These are phyloP conservation scores for Ceratocystis harringtonii DNA, from an alignment of 2,329 filamentous ascomycete species.

Conservation along the genomic window DNA sequence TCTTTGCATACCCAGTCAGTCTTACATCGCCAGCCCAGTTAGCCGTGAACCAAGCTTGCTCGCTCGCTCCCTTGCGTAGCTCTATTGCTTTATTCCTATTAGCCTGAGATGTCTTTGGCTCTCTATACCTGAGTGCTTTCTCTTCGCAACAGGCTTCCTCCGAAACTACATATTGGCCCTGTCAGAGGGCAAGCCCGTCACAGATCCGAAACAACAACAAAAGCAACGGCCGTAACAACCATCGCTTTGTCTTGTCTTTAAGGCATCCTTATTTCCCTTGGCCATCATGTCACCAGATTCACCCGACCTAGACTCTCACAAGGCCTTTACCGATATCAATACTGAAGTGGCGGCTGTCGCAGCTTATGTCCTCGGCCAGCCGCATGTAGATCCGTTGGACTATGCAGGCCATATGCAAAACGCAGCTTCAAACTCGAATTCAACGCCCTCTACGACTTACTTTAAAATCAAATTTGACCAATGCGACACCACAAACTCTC, in stretches of 20 bases:
- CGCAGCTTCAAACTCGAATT: background rate
- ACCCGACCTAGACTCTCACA: slow-evolving; percentile 8
- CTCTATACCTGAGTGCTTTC: background rate
- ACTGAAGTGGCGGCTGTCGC: slow-evolving; percentile 18
- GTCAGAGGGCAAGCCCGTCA: background rate
- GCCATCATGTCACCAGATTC: background rate
- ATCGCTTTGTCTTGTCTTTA: background rate
- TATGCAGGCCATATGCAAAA: background rate
- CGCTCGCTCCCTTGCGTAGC: background rate
- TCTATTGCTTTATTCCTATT: background rate
- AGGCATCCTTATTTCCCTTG: background rate
- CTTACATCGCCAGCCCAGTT: background rate
- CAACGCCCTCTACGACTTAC: background rate
- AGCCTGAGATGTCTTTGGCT: background rate
- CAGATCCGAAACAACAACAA: background rate
- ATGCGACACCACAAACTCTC: too few relatives aligned
- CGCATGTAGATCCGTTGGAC: background rate
- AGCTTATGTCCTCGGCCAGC: slow-evolving; percentile 4
- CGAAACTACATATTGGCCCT: background rate
- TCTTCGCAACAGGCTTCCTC: background rate
- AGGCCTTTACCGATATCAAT: slow-evolving; percentile 14
- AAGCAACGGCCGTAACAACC: background rate
- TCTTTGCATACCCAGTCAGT: background rate
- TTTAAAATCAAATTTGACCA: background rate
- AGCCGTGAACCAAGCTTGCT: too few relatives aligned